Evolutionary conservation across 2,329 filamentous ascomycete species (phyloP).

Genomic region (Aschersonia sp.): DNA sequence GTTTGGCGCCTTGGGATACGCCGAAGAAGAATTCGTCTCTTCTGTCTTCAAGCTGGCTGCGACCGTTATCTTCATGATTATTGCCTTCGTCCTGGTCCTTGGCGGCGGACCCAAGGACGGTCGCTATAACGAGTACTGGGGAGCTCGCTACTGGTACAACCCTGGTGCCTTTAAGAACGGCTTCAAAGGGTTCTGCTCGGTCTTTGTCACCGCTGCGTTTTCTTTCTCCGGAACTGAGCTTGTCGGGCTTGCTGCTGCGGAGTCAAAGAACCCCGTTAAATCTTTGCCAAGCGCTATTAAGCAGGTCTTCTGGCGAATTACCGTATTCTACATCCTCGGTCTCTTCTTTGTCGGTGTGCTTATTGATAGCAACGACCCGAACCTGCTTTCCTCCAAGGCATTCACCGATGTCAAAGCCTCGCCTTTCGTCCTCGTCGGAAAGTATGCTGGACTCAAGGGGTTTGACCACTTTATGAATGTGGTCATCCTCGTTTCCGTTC

Average conservation of each 20-base stretch:
- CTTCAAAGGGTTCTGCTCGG: constrained; percentile 59
- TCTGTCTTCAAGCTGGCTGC: constrained; percentile 37
- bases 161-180: constrained; percentile 51
- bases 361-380: constrained; percentile 27
- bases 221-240: constrained; percentile 60
- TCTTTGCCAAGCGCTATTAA: constrained; percentile 71
- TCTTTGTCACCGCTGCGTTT: constrained; percentile 61
- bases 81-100: constrained; percentile 42
- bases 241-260: constrained; percentile 27
- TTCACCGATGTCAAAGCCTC: constrained; percentile 26
- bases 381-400: constrained; percentile 29
- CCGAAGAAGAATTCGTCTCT: constrained; percentile 38
- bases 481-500: constrained; percentile 41
- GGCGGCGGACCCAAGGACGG: constrained; percentile 43
- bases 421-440: constrained; percentile 43
- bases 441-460: constrained; percentile 34
- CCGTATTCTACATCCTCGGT: constrained; percentile 38
- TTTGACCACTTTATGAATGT: constrained; percentile 46
- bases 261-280: constrained; percentile 54
- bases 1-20: constrained; percentile 34
- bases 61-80: constrained; percentile 43
- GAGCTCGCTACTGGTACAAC: constrained; percentile 33
- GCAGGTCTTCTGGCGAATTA: constrained; percentile 53
- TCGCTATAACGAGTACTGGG: constrained; percentile 29
- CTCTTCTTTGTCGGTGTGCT: constrained; percentile 37